Evolutionary conservation across 192 early-diverging fungal species (phyloP).

Genomic region (Rhizophagus sp.): DNA sequence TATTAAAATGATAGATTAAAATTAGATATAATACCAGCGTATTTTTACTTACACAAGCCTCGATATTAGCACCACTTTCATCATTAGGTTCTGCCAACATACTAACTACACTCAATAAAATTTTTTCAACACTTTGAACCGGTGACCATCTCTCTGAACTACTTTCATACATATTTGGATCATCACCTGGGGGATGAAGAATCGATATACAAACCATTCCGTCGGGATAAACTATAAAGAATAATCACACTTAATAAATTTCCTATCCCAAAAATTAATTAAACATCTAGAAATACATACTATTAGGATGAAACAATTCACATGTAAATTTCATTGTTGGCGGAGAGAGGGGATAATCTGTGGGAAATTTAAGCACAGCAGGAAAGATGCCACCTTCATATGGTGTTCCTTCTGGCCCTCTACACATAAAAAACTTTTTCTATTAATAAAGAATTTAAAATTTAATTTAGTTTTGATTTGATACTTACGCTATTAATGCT

Average conservation of each 20-base stretch:
- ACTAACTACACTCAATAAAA: constrained; percentile 89
- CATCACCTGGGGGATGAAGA: constrained; percentile 95
- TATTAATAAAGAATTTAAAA: constrained; percentile 36
- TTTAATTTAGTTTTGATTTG: background rate
- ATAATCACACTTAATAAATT: background rate
- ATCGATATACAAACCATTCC: constrained; percentile 99
- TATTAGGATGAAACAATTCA: constrained; percentile 93
- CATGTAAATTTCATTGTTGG: constrained; percentile 97
- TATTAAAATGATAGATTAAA: background rate
- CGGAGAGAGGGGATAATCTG: constrained; percentile 94
- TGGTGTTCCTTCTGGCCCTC: constrained; percentile 89
- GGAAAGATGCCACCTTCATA: constrained; percentile 96
- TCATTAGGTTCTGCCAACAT: constrained; percentile 99
- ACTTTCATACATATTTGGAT: constrained; percentile 97
- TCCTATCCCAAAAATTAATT: background rate
- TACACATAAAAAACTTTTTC: constrained; percentile 36
- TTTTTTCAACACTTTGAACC: constrained; percentile 98
- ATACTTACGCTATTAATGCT: constrained; percentile 74
- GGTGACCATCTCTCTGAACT: constrained; percentile 96
- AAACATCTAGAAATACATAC: constrained; percentile 37
- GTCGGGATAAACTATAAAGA: constrained; percentile 77
- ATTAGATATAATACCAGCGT: background rate
- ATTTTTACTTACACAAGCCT: constrained; percentile 77
- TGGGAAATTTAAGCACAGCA: constrained; percentile 84
- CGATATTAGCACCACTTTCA: constrained; percentile 97